phyloP scores from a whole-genome alignment of 129 eudicot species.

The Artemisia annua region DNA sequence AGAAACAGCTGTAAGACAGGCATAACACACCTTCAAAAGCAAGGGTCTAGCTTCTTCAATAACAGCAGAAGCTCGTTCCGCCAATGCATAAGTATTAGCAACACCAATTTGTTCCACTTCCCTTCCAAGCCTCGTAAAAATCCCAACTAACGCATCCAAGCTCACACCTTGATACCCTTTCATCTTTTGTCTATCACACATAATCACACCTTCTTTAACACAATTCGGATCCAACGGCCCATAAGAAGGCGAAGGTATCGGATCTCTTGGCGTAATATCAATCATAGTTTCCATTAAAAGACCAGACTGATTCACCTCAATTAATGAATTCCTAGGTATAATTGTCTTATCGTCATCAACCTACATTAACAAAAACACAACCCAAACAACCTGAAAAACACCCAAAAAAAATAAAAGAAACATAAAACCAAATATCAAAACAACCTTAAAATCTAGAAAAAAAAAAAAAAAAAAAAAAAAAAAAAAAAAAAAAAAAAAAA shows the following conservation, averaged over 20 bases:
- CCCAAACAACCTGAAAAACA: constrained; percentile 10
- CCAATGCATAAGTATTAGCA: constrained; percentile 72
- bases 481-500: background rate
- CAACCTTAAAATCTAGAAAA: constrained; percentile 1
- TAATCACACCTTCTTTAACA: constrained; percentile 73
- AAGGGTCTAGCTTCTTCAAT: constrained; percentile 85
- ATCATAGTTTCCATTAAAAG: constrained; percentile 94
- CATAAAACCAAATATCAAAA: background rate
- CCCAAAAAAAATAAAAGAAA: background rate
- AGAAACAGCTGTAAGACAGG: constrained; percentile 13
- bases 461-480: too few species aligned
- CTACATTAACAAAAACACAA: constrained; percentile 35
- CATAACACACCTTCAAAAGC: constrained; percentile 67
- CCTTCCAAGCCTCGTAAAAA: constrained; percentile 84
- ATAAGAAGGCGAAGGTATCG: constrained; percentile 73
- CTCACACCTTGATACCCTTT: constrained; percentile 89
- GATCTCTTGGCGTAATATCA: constrained; percentile 87
- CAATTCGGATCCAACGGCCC: constrained; percentile 82
- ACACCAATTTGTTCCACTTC: constrained; percentile 85
- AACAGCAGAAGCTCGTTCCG: constrained; percentile 64
- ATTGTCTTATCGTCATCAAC: constrained; percentile 87
- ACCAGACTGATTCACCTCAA: constrained; percentile 96
- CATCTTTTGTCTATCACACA: constrained; percentile 80
- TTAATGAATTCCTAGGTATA: constrained; percentile 74
- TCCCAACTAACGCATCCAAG: constrained; percentile 88